phyloP scores from a whole-genome alignment of 352 stramenopile genomes.

The Globisporangium perplexum region DNA sequence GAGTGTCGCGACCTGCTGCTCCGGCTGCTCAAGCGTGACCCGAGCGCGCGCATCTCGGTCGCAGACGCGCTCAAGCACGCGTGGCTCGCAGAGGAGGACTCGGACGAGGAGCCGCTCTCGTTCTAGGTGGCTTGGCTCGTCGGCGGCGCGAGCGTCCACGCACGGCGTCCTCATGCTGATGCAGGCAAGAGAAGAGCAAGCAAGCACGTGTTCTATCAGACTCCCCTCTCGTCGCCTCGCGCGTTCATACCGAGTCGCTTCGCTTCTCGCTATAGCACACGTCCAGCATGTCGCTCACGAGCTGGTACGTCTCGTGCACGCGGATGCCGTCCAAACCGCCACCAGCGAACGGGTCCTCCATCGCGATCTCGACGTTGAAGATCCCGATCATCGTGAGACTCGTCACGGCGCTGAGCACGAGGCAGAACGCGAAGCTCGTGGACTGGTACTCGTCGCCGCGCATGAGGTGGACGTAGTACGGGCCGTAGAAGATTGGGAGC shows the following conservation, averaged over 20 bases:
- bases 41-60: slow-evolving; percentile 45
- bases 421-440: slow-evolving; percentile 74
- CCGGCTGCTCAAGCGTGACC: slow-evolving; percentile 47
- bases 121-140: slow-evolving; percentile 28
- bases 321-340: slow-evolving; percentile 65
- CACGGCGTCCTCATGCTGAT: neutral
- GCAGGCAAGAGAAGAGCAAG: neutral
- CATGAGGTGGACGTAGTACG: slow-evolving; percentile 83
- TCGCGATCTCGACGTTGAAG: slow-evolving; percentile 79
- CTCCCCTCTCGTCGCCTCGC: neutral
- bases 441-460: slow-evolving; percentile 40
- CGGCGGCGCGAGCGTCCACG: too few relatives aligned
- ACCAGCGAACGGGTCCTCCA: slow-evolving; percentile 79
- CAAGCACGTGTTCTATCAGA: neutral
- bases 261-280: slow-evolving; percentile 25
- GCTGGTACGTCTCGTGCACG: slow-evolving; percentile 43
- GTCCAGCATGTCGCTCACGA: slow-evolving; percentile 53
- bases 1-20: slow-evolving; percentile 43
- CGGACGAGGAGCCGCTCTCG: slow-evolving; percentile 58
- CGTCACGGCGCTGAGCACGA: slow-evolving; percentile 67
- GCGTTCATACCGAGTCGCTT: neutral
- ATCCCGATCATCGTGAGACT: slow-evolving; percentile 84
- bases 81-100: slow-evolving; percentile 39
- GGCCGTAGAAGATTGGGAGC: slow-evolving; percentile 80
- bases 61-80: slow-evolving; percentile 43